These are phyloP conservation scores for Pseudogymnoascus sp. DNA, from an alignment of 2,329 filamentous ascomycete genomes.

Conservation along the genomic window DNA sequence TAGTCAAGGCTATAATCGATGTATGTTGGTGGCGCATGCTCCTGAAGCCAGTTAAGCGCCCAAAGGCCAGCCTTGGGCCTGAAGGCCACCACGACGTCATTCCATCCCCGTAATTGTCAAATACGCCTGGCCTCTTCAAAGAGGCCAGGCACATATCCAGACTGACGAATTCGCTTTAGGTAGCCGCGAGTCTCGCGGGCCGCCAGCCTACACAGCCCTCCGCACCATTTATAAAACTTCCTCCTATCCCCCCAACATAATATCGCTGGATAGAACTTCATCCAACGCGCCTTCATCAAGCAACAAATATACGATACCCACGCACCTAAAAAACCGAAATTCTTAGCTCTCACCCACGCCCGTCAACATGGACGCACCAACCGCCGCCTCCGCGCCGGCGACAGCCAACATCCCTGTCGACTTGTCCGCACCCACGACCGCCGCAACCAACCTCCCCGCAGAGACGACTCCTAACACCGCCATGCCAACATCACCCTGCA, in stretches of 20 bases:
- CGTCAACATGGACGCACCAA: background rate
- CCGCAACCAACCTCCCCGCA: no score
- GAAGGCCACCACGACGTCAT: background rate
- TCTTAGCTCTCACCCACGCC: no score
- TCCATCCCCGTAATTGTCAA: background rate
- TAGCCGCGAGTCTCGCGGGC: background rate
- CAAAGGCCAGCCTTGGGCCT: background rate
- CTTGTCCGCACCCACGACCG: no score
- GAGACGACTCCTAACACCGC: background rate
- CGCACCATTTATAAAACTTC: background rate
- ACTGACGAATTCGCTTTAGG: background rate
- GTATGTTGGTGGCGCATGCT: background rate
- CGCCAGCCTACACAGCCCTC: background rate
- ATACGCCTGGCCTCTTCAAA: background rate
- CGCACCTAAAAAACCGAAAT: background rate
- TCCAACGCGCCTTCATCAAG: background rate
- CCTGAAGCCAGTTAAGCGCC: background rate
- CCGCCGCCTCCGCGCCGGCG: background rate
- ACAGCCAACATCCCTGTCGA: no score
- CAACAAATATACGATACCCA: background rate
- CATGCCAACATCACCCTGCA: background rate
- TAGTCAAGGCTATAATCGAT: background rate
- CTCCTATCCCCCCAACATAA: background rate
- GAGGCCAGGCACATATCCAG: background rate
- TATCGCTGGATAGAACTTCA: background rate